Percentiles rank a stretch among this genome's conserved stretches.
phyloP scores from a whole-genome alignment of 805 yeast species.

The Kodamaea leandrae region DNA sequence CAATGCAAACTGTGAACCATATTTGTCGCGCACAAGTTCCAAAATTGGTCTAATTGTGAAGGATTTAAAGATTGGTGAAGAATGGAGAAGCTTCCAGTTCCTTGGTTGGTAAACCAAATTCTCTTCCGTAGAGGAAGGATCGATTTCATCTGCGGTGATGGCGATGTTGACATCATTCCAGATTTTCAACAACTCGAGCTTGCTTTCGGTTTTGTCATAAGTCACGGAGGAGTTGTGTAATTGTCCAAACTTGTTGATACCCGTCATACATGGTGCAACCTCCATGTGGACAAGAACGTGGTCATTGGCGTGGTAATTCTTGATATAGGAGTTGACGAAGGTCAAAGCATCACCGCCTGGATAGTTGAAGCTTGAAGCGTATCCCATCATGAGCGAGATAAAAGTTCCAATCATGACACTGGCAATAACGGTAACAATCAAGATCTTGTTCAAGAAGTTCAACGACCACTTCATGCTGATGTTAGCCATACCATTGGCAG shows the following conservation, averaged over 20 bases:
- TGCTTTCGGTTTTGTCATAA: slow-evolving; percentile 80
- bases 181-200: slow-evolving; percentile 25
- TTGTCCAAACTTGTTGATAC: slow-evolving; percentile 74
- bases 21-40: slow-evolving; percentile 10
- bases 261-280: slow-evolving; percentile 82
- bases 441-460: slow-evolving; percentile 25
- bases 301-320: slow-evolving; percentile 17
- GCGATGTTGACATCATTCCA: slow-evolving; percentile 33
- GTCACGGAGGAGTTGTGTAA: slow-evolving; percentile 33
- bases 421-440: slow-evolving; percentile 23
- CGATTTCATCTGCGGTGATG: slow-evolving; percentile 26
- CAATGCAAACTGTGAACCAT: slow-evolving; percentile 8
- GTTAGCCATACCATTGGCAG: slow-evolving; percentile 56
- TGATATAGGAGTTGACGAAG: slow-evolving; percentile 46
- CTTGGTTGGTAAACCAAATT: slow-evolving; percentile 13
- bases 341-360: slow-evolving; percentile 83
- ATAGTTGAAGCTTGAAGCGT: slow-evolving; percentile 70
- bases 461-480: slow-evolving; percentile 19
- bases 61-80: slow-evolving; percentile 21
- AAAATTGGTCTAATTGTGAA: slow-evolving; percentile 18
- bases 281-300: slow-evolving; percentile 64
- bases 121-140: slow-evolving; percentile 3
- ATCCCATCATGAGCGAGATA: slow-evolving; percentile 51
- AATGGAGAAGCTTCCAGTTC: slow-evolving; percentile 23
- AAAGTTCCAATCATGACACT: slow-evolving; percentile 29